Percentiles rank a stretch among this genome's conserved stretches.
These are phyloP conservation scores for Phytomonas francai DNA, from an alignment of 208 protist species.

Conservation along the genomic window DNA sequence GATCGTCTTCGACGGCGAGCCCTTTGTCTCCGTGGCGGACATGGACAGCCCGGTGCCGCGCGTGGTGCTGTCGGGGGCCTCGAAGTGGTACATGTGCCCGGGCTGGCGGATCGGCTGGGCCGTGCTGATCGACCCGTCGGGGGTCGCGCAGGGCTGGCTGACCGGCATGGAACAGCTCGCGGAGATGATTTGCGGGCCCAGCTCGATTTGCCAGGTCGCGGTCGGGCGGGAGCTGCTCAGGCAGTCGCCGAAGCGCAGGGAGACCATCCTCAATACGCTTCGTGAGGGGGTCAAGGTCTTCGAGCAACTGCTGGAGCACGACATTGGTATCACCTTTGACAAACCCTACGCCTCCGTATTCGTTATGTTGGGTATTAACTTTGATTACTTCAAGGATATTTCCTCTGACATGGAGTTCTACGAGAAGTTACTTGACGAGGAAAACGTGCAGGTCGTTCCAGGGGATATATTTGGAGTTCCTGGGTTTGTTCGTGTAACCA, in stretches of 20 bases:
- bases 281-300: slow-evolving; percentile 31
- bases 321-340: slow-evolving; percentile 41
- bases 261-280: slow-evolving; percentile 37
- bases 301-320: slow-evolving; percentile 28
- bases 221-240: slow-evolving; percentile 73
- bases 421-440: slow-evolving; percentile 68
- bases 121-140: slow-evolving; percentile 57
- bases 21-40: slow-evolving; percentile 74
- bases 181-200: slow-evolving; percentile 83
- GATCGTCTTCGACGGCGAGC: slow-evolving; percentile 78
- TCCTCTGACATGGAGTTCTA: slow-evolving; percentile 76
- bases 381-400: slow-evolving; percentile 59
- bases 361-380: slow-evolving; percentile 78
- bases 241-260: slow-evolving; percentile 37
- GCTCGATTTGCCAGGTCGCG: slow-evolving; percentile 82
- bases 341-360: slow-evolving; percentile 87
- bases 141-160: slow-evolving; percentile 22
- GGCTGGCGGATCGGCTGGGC: slow-evolving; percentile 92
- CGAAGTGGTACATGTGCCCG: slow-evolving; percentile 90
- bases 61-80: slow-evolving; percentile 81
- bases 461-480: slow-evolving; percentile 77
- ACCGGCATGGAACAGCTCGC: slow-evolving; percentile 42
- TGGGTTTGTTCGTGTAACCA: slow-evolving; percentile 72
- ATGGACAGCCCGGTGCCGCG: slow-evolving; percentile 80
- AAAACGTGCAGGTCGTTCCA: slow-evolving; percentile 86